These are phyloP conservation scores for Ustilago sp. DNA, from an alignment of 1,284 basidiomycete species.

Conservation along the genomic window DNA sequence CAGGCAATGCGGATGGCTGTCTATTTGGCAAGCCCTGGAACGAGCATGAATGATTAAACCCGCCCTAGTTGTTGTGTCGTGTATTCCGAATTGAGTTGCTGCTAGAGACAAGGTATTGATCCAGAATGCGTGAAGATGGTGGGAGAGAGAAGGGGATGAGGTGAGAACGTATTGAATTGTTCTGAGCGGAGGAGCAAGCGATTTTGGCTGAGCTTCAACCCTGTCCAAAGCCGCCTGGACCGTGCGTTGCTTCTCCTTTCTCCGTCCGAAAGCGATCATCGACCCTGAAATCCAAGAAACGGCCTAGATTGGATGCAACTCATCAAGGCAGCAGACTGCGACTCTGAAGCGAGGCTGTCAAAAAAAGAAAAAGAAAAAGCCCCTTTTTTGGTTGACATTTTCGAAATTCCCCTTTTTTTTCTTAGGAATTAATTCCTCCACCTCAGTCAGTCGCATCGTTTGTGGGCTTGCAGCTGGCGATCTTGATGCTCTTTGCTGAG, in stretches of 20 bases:
- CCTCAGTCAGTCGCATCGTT: background rate
- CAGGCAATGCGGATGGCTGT: background rate
- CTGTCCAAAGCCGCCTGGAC: conserved; percentile 4
- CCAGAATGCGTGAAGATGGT: background rate
- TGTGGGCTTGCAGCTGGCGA: conserved; percentile 26
- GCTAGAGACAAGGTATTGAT: background rate
- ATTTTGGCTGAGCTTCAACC: conserved; percentile 5
- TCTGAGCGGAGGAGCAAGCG: background rate
- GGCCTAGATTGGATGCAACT: background rate
- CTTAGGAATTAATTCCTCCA: conserved; percentile 19
- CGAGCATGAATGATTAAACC: background rate
- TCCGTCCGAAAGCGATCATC: background rate
- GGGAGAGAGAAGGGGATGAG: background rate
- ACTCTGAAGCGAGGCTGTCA: background rate
- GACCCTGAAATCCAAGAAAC: background rate
- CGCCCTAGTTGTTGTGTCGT: background rate
- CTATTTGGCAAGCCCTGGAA: background rate
- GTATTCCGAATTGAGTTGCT: background rate
- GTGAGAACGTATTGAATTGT: background rate
- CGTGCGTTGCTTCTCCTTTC: conserved; percentile 9
- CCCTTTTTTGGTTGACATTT: background rate
- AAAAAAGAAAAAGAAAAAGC: background rate
- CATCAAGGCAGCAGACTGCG: conserved; percentile 1
- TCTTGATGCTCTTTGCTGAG: background rate
- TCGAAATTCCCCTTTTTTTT: conserved; percentile 5